Conservation (phyloP, 225 moss, liverwort and hornwort genomes). For the Polytrichum formosum region DNA sequence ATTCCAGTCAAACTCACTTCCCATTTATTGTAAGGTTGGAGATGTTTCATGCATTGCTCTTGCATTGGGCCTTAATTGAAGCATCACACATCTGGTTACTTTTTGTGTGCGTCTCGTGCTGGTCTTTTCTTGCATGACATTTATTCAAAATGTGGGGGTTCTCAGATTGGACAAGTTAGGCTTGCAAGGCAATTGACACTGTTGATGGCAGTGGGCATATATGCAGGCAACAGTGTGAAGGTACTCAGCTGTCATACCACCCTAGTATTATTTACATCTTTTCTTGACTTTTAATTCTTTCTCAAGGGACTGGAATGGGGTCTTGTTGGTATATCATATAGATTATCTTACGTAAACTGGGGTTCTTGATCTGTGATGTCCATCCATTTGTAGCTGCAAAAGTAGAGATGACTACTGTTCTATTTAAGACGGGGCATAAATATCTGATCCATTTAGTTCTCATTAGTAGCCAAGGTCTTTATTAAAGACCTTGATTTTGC, state of each 20-base stretch:
- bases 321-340: no score
- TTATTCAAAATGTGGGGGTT: no score
- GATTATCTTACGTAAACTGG: no score
- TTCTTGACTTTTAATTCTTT: not conserved
- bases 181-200: slow-evolving; percentile 87
- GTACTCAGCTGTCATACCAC: slow-evolving; percentile 27
- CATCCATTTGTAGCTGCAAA: no score
- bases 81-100: not conserved
- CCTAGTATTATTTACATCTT: not conserved
- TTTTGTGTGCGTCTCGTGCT: not conserved
- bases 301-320: no score
- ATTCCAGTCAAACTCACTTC: not conserved
- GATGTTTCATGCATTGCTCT: not conserved
- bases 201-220: slow-evolving; percentile 83
- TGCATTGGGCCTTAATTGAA: not conserved
- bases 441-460: no score
- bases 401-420: no score
- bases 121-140: no score
- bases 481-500: not conserved
- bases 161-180: slow-evolving; percentile 73
- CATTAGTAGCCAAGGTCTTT: no score
- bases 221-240: slow-evolving; percentile 87
- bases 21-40: not conserved
- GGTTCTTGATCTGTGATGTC: no score
- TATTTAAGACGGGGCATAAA: no score